Conservation (phyloP, 1,284 basidiomycete species). For the Limonomyces culmigenus region DNA sequence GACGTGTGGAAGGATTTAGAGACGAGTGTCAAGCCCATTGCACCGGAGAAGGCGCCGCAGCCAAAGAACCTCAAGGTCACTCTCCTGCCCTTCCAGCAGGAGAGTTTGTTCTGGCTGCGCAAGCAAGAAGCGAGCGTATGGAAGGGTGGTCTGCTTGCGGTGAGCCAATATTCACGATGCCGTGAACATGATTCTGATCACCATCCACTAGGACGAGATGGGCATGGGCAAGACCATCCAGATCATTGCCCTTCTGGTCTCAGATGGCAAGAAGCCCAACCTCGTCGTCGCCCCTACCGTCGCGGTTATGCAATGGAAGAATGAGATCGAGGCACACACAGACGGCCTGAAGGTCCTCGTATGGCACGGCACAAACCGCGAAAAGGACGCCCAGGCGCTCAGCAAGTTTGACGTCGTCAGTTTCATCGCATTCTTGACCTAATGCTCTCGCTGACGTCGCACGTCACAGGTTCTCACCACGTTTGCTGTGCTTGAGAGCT, state of each 20-base stretch:
- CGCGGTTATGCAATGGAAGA: constrained; percentile 97
- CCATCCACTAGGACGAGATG: constrained; percentile 62
- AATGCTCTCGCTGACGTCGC: constrained; percentile 3
- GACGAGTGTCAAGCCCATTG: constrained; percentile 39
- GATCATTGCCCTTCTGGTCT: constrained; percentile 81
- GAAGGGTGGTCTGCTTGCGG: constrained; percentile 88
- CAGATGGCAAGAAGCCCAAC: constrained; percentile 66
- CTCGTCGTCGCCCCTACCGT: constrained; percentile 92
- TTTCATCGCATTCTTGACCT: constrained; percentile 8
- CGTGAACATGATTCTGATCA: not conserved
- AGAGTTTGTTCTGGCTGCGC: constrained; percentile 93
- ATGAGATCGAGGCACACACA: constrained; percentile 80
- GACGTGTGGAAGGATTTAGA: constrained; percentile 84
- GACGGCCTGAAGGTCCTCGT: constrained; percentile 69
- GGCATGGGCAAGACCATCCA: constrained; percentile 99
- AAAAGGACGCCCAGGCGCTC: constrained; percentile 48
- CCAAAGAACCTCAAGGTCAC: constrained; percentile 65
- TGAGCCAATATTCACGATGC: constrained; percentile 19
- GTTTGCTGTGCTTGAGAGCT: constrained; percentile 81
- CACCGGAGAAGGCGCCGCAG: constrained; percentile 62
- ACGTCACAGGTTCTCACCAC: constrained; percentile 45
- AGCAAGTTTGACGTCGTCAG: constrained; percentile 78
- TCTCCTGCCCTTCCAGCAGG: constrained; percentile 72
- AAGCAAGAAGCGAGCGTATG: constrained; percentile 83
- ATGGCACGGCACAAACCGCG: constrained; percentile 77